phyloP scores from a whole-genome alignment of 1,284 basidiomycete genomes.

The Ceratorhiza oryzae-sativae region DNA sequence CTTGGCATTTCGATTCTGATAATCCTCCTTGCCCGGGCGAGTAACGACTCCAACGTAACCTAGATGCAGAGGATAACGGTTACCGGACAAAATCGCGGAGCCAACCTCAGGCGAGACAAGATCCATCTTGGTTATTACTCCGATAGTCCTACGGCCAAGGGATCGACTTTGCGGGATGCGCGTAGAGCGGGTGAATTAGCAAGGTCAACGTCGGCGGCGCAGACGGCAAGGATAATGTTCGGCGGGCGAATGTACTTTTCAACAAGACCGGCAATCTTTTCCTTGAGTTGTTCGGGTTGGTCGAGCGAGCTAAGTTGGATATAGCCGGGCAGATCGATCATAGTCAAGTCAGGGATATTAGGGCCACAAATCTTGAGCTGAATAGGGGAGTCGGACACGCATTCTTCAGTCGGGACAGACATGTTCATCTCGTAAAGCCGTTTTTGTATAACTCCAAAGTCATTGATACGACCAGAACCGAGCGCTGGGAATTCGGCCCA shows the following conservation, averaged over 20 bases:
- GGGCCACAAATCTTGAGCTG: conserved; percentile 97
- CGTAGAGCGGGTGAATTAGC: conserved; percentile 96
- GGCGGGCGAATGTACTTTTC: conserved; percentile 98
- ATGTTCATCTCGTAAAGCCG: conserved; percentile 95
- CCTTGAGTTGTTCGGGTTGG: conserved; percentile 93
- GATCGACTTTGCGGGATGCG: conserved; percentile 93
- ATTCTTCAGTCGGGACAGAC: conserved; percentile 85
- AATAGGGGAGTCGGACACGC: conserved; percentile 94
- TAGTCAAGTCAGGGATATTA: conserved; percentile 93
- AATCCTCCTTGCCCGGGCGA: conserved; percentile 61
- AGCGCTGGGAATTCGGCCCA: conserved; percentile 95
- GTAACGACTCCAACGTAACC: conserved; percentile 98
- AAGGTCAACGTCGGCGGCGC: conserved; percentile 97
- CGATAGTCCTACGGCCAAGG: conserved; percentile 95
- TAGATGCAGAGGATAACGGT: conserved; percentile 95
- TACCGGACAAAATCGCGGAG: conserved; percentile 82
- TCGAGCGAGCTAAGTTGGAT: conserved; percentile 95
- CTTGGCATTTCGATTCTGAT: conserved; percentile 44
- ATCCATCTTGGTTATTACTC: conserved; percentile 99
- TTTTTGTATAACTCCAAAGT: conserved; percentile 90
- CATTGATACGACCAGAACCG: conserved; percentile 85
- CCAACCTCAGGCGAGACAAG: conserved; percentile 88
- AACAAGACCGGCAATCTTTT: conserved; percentile 89
- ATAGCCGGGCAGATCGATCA: conserved; percentile 98
- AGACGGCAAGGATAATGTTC: conserved; percentile 97